Conservation (phyloP, 2,329 filamentous ascomycete species). For the Fusarium nematophilum region DNA sequence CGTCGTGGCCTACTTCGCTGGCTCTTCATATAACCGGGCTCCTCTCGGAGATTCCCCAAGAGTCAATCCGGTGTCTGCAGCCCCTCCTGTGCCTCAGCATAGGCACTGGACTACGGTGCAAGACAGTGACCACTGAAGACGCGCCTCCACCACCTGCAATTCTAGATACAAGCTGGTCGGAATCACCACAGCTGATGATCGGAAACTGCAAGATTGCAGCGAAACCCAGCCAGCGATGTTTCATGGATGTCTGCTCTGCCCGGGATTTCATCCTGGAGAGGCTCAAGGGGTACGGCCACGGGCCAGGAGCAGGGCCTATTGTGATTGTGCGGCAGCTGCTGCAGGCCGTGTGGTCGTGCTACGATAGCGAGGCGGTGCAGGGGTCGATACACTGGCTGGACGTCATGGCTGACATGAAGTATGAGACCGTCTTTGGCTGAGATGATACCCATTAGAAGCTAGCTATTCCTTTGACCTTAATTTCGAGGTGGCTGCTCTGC, state of each 20-base stretch:
- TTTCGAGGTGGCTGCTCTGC: too few relatives aligned
- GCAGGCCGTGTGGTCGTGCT: slow-evolving; percentile 25
- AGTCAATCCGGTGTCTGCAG: slow-evolving; percentile 24
- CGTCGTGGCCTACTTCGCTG: slow-evolving; percentile 28
- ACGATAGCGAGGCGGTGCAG: slow-evolving; percentile 28
- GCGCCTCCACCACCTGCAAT: slow-evolving; percentile 5
- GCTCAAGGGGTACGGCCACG: slow-evolving; percentile 1
- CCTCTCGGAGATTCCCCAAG: slow-evolving; percentile 10
- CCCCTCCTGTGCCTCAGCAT: slow-evolving; percentile 24
- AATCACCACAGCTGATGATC: not conserved
- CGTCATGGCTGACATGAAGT: slow-evolving; percentile 27
- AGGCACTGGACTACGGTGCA: slow-evolving; percentile 21
- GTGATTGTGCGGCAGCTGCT: slow-evolving; percentile 24
- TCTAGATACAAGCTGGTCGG: not conserved
- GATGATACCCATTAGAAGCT: slow-evolving; percentile 5
- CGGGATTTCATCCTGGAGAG: slow-evolving; percentile 26
- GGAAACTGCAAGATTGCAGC: not conserved
- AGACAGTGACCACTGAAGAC: slow-evolving; percentile 9
- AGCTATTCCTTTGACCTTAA: too few relatives aligned
- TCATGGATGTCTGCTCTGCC: slow-evolving; percentile 14
- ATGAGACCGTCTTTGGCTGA: slow-evolving; percentile 35
- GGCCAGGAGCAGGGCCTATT: slow-evolving; percentile 21
- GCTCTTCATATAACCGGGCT: slow-evolving; percentile 23
- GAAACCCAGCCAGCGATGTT: not conserved
- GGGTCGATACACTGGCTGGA: slow-evolving; percentile 25